A percentile compares a stretch with the other conserved stretches of the same genome.
phyloP scores from a whole-genome alignment of 2,329 filamentous ascomycete species.

The Leptodontidium sp. region DNA sequence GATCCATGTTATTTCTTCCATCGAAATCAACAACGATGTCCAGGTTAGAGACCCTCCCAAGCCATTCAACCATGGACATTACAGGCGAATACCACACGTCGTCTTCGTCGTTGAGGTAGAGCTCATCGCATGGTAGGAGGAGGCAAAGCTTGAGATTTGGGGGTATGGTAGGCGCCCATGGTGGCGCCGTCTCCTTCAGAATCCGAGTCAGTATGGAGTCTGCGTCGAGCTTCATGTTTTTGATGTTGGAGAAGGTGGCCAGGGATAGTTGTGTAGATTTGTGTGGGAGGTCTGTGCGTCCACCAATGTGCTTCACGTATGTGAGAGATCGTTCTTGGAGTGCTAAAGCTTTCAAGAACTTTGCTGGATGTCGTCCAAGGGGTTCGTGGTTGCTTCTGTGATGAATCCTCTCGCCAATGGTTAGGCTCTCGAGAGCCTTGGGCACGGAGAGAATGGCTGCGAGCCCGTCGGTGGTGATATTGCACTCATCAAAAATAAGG shows the following conservation, averaged over 20 bases:
- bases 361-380: constrained; percentile 6
- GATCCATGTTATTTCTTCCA: background rate
- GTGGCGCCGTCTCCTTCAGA: constrained; percentile 5
- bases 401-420: constrained; percentile 17
- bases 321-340: constrained; percentile 15
- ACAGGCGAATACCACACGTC: background rate
- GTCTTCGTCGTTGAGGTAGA: background rate
- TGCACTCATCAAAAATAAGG: constrained; percentile 22
- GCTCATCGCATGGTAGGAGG: background rate
- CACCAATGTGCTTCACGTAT: constrained; percentile 21
- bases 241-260: background rate
- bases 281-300: background rate
- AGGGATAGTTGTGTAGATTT: background rate
- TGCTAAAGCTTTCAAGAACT: constrained; percentile 15
- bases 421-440: constrained; percentile 17
- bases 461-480: constrained; percentile 10
- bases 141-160: background rate
- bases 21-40: constrained; percentile 7
- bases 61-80: constrained; percentile 11
- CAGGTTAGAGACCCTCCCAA: background rate
- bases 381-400: background rate
- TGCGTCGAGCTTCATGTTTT: constrained; percentile 6
- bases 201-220: constrained; percentile 7
- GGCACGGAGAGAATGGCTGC: constrained; percentile 19
- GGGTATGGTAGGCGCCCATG: constrained; percentile 1